Percentiles rank a stretch among this genome's conserved stretches.
Evolutionary conservation across 148 eudicot species (phyloP).

Genomic region (Polygonum aviculare): DNA sequence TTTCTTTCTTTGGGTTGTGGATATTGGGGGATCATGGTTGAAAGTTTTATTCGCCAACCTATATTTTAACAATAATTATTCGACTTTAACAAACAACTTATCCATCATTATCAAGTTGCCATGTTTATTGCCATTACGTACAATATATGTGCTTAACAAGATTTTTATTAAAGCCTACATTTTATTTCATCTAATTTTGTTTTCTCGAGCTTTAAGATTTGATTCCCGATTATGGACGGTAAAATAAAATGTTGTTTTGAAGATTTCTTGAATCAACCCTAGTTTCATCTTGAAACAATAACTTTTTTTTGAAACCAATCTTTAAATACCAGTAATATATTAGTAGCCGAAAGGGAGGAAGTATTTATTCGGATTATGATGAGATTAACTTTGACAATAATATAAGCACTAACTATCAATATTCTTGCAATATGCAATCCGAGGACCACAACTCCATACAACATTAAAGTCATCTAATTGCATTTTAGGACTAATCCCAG

Average conservation of each 20-base stretch:
- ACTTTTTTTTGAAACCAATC: too few relatives aligned
- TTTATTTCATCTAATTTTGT: not conserved
- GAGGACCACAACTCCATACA: constrained; percentile 4
- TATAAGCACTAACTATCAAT: not conserved
- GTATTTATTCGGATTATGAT: constrained; percentile 5
- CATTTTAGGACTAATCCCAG: not conserved
- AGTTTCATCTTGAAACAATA: not conserved
- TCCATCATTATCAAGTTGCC: not conserved
- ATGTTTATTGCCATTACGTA: not conserved
- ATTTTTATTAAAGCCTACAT: not conserved
- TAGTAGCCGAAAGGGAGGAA: not conserved
- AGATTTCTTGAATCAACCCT: not conserved
- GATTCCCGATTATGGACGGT: not conserved
- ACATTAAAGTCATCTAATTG: not conserved
- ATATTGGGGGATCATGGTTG: not conserved
- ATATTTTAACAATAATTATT: not conserved
- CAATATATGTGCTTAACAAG: not conserved
- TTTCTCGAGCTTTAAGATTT: not conserved
- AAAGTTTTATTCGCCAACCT: not conserved
- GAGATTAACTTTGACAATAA: not conserved
- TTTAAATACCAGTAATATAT: not conserved
- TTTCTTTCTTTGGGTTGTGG: not conserved
- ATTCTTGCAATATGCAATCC: not conserved
- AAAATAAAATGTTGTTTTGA: not conserved
- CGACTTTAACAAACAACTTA: not conserved